phyloP scores from a whole-genome alignment of 306 rosid species.

The Vigna mungo region DNA sequence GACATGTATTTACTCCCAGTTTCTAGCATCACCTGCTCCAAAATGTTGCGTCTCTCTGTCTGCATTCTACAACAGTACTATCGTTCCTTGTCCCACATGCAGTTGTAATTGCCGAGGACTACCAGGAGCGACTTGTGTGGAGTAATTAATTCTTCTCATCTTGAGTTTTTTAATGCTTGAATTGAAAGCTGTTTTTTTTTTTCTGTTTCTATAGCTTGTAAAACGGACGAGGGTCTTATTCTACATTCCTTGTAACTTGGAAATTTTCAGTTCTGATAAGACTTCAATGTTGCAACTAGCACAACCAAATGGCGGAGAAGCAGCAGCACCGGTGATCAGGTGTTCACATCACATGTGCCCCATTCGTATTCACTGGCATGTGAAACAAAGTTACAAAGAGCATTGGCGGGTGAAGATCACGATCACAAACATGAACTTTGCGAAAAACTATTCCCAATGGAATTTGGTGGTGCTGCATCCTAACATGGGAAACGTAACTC shows the following conservation, averaged over 20 bases:
- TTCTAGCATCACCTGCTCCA: slow-evolving; percentile 66
- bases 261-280: slow-evolving; percentile 57
- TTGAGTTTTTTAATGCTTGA: background rate
- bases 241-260: background rate
- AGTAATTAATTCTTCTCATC: slow-evolving; percentile 54
- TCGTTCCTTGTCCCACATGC: slow-evolving; percentile 77
- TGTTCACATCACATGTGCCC: slow-evolving; percentile 90
- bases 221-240: background rate
- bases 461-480: slow-evolving; percentile 79
- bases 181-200: slow-evolving; percentile 21
- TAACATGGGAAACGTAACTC: slow-evolving; percentile 60
- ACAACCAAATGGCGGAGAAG: slow-evolving; percentile 18
- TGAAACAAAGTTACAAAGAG: slow-evolving; percentile 73
- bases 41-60: slow-evolving; percentile 83
- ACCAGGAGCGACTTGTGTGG: slow-evolving; percentile 59
- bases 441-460: slow-evolving; percentile 80
- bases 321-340: slow-evolving; percentile 49
- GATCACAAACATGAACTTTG: slow-evolving; percentile 69
- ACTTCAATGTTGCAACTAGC: slow-evolving; percentile 55
- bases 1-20: slow-evolving; percentile 74
- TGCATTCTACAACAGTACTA: slow-evolving; percentile 67
- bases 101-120: slow-evolving; percentile 79
- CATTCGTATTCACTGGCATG: slow-evolving; percentile 83
- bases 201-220: background rate
- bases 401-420: slow-evolving; percentile 87